Conservation (phyloP, 805 yeast species). For the Candida vaughaniae region DNA sequence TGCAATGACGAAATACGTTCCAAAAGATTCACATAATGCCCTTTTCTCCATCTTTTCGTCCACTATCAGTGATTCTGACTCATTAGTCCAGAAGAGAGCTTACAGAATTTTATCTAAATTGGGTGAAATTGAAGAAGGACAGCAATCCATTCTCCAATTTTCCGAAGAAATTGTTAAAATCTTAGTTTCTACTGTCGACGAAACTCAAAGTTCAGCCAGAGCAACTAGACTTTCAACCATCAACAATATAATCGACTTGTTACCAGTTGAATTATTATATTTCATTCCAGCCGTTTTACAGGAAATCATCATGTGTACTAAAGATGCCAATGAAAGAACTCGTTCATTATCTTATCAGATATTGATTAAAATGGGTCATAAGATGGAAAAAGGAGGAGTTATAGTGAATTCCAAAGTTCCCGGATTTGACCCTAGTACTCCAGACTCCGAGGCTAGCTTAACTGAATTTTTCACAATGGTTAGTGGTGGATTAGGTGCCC, state of each 20-base stretch:
- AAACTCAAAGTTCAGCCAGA: conserved; percentile 71
- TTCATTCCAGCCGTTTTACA: conserved; percentile 82
- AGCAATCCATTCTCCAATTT: conserved; percentile 49
- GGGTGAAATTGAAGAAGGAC: conserved; percentile 67
- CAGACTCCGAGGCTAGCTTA: conserved; percentile 66
- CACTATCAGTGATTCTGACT: conserved; percentile 57
- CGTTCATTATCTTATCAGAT: conserved; percentile 77
- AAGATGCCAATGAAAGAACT: conserved; percentile 89
- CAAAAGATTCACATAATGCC: conserved; percentile 66
- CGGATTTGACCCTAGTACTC: conserved; percentile 60
- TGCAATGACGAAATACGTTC: conserved; percentile 82
- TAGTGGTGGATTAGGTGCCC: conserved; percentile 94
- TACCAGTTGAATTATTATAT: conserved; percentile 65
- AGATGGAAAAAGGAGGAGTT: conserved; percentile 68
- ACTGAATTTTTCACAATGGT: conserved; percentile 89
- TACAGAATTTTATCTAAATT: conserved; percentile 74
- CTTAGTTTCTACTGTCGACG: conserved; percentile 54
- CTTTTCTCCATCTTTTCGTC: conserved; percentile 74
- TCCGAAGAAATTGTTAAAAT: conserved; percentile 59
- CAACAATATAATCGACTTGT: conserved; percentile 52
- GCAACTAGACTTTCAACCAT: conserved; percentile 76
- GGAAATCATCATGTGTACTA: conserved; percentile 86
- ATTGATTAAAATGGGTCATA: conserved; percentile 75
- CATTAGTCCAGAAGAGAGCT: conserved; percentile 82
- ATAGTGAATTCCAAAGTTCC: conserved; percentile 66